Evolutionary conservation across 2,329 filamentous ascomycete species (phyloP), one percentile per base, ranked within the genome.

Genomic region (Ascochyta lentis): DNA sequence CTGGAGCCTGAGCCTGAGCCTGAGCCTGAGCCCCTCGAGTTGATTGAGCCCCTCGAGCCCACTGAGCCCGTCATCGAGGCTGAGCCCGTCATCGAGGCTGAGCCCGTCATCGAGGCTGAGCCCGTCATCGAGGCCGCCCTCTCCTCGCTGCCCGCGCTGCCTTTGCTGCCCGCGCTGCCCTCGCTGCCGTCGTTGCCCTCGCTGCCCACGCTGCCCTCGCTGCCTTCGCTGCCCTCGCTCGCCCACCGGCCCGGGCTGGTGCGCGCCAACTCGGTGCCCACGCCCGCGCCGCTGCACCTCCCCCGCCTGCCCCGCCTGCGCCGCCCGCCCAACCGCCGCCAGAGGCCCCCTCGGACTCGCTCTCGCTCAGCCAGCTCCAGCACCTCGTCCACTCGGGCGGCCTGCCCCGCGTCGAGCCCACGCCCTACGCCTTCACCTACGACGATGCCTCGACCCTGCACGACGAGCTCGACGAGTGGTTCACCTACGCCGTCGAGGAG

Each of bases 401-500:
- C 10, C 40, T 57, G 27, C 80, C 80, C 12, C 76, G 70, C 37
- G 70, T 70, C 16, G 76, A 79, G 56, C 69, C 75, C 60, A 62
- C 75, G 15, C 73, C 80, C 43, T 99, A 99, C 80, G 92, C 95
- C 58, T 99, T 96, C 73, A 85, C 74, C 27, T 83, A 83, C 60
- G 72, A 77, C 42, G 81, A 83, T 68, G 76, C 80, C 7, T 78
- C 80, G 16, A 77, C 75, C 0, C 89, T 96, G 66, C 86, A 90
- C 16, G 91, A 95, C 61, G 95, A 99, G 79, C 83, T 99, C 43
- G 92, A 98, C 72, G 95, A 99, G 78, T 99, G 95, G 95, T 99
- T 99, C 76, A 87, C 89, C 49, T 97, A 98, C 77, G 89, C 90
- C 66, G 88, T 92, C 59, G 90, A 90, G 76, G 93, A 98, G 72